Base-by-base conservation (phyloP, 2,329 filamentous ascomycete species). In the Sordariomycetes sp. region DNA sequence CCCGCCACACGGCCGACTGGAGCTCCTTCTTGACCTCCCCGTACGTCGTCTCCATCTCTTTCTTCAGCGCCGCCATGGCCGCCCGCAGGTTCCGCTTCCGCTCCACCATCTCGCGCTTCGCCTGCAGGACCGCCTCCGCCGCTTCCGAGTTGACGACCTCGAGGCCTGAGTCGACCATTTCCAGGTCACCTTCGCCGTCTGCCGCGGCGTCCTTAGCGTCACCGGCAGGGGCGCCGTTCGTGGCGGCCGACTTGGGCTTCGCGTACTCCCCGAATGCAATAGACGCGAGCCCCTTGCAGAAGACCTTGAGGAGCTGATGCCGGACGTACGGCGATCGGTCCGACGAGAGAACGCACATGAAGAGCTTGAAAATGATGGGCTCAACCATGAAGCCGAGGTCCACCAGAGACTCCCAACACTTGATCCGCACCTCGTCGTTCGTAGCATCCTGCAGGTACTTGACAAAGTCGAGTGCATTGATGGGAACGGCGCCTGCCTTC, bases 391-490 rank as follows among this genome's bases (percentile, higher is more conserved):
- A 75, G 0, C 81, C 82, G n/a, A 86, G 74, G 60, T 86, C 81
- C 42, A 86, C 74, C 52, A 87, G 69, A 10, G 79, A 76, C 62
- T 86, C 80, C 58, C 82, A 86, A 1, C 81, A 81, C 66, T 85
- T 85, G 68, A 86, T 79, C 24, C 84, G 79, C 55, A 87, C 81
- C 42, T 77, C 68, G 61, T 86, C 82, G 54, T 75, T 71, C 6
- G 81, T 86, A 58, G 77, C 81, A 62, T 87, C 84, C 62, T 84
- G 78, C 10, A 85, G 70, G 63, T 87, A 87, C 62, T 83, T 79
- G 24, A 80, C 74, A 64, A 86, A 85, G 59, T 82, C 77, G 42
- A 79, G 62, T 1, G 77, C 75, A 48, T 76, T 72, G 35, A 71
- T 66, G 1, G 77, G 75, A 36, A 86, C 83, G 17, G 85, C 76